Base-by-base conservation (phyloP, 495 filamentous ascomycete genomes). In the Glarea lozoyensis region DNA sequence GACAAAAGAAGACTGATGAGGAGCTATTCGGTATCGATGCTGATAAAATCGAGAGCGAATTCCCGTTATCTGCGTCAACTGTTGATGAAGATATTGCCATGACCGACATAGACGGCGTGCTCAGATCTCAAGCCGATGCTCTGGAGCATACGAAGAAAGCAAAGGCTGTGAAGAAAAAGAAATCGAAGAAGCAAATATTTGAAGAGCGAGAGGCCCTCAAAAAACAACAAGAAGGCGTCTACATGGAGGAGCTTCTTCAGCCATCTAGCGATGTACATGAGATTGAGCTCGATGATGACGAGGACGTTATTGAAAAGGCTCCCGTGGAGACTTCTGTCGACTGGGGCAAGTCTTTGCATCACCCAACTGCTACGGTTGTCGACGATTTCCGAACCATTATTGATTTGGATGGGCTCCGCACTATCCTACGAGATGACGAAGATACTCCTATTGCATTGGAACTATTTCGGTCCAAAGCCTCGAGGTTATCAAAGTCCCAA, bases 391-490 rank as follows among this genome's bases (percentile, higher is more conserved):
- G 60, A 30, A 65, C 85, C 22, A 62, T 86, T 1, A 60, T 94
- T 38, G 81, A 87, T 52, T 61, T 83, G 29, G 81, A 86, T 58
- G 90, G 94, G 36, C 80, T 81, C 68, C 85, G 94, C 42, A 69
- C 83, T 46, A 40, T 82, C 19, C 60, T 83, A 46, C 94, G 85
- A 54, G 84, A 96, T 44, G 78, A 83, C 9, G 90, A 88, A 66
- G 88, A 84, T 51, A 66, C 86, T 36, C 67, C 63, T 11, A 74
- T 29, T 22, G 38, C 37, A 10, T 13, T 25, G 0, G 22, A 37
- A 4, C 10, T 34, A 2, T 43, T 49, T 29, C n/a, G n/a, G n/a
- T n/a, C n/a, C n/a, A n/a, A n/a, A n/a, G n/a, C n/a, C n/a, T n/a
- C n/a, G n/a, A n/a, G n/a, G n/a, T n/a, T n/a, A n/a, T n/a, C n/a